A percentile compares a stretch with the other conserved stretches of the same genome.
Conservation (phyloP, 129 eudicot genomes). For the Tagetes erecta region DNA sequence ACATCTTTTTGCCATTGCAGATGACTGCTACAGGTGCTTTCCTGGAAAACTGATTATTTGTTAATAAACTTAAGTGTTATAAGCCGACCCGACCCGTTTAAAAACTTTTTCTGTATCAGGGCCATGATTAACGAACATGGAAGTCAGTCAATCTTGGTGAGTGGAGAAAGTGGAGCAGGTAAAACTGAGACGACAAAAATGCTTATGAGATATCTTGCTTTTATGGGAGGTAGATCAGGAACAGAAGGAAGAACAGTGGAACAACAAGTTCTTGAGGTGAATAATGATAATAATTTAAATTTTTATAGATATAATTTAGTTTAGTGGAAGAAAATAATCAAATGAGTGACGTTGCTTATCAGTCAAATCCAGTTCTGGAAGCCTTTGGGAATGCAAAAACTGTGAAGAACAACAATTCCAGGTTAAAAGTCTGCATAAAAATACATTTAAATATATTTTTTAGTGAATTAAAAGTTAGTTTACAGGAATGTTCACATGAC, state of each 20-base stretch:
- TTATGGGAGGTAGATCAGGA: constrained; percentile 88
- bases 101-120: constrained; percentile 33
- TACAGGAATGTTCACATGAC: constrained; percentile 41
- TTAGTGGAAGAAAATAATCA: not conserved
- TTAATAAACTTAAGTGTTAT: not conserved
- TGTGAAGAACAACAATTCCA: constrained; percentile 93
- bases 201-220: constrained; percentile 90
- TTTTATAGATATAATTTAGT: not conserved
- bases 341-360: constrained; percentile 25
- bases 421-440: constrained; percentile 47
- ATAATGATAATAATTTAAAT: not conserved
- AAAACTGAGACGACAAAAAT: constrained; percentile 92
- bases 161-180: constrained; percentile 97
- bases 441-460: constrained; percentile 8
- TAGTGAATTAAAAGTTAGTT: constrained; percentile 10
- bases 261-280: constrained; percentile 92
- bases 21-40: constrained; percentile 75
- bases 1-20: constrained; percentile 92
- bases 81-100: not conserved
- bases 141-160: constrained; percentile 84
- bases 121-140: constrained; percentile 80
- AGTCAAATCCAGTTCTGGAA: constrained; percentile 98
- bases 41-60: not conserved
- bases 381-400: constrained; percentile 99
- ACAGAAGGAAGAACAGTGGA: constrained; percentile 91